Percentiles rank a stretch among this genome's conserved stretches.
These are phyloP conservation scores for Chlorociboria aeruginascens DNA, from an alignment of 495 filamentous ascomycete genomes.

Conservation along the genomic window DNA sequence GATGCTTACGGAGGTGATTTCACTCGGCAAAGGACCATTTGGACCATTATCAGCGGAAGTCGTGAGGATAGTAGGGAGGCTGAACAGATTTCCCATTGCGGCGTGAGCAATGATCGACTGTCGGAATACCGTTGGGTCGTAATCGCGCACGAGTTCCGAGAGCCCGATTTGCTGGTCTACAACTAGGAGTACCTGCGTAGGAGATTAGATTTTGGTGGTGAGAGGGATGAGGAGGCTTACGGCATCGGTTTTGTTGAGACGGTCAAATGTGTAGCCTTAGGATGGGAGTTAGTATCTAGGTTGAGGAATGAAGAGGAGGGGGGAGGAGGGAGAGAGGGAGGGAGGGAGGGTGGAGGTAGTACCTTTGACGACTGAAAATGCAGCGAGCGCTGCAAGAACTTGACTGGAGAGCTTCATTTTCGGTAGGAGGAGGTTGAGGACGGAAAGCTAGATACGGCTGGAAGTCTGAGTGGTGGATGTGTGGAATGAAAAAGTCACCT, in stretches of 20 bases:
- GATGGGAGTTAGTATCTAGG: no score
- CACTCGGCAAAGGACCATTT: constrained; percentile 60
- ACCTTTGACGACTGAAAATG: no score
- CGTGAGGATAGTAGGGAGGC: constrained; percentile 59
- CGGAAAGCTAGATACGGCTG: no score
- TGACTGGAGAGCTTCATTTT: no score
- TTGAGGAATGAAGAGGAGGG: no score
- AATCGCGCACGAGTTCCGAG: constrained; percentile 53
- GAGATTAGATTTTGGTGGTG: constrained; percentile 1
- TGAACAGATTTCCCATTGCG: constrained; percentile 51
- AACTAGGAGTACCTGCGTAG: constrained; percentile 43
- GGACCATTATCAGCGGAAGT: constrained; percentile 50
- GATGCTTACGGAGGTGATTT: constrained; percentile 38
- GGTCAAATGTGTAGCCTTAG: constrained; percentile 21
- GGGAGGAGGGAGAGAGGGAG: no score
- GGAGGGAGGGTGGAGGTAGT: no score
- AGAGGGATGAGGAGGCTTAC: constrained; percentile 22
- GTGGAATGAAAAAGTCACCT: no score
- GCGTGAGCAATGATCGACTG: constrained; percentile 61
- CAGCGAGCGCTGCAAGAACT: no score
- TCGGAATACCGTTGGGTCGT: constrained; percentile 44
- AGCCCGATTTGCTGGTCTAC: constrained; percentile 67
- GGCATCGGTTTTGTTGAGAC: constrained; percentile 45
- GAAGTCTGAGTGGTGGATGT: no score
- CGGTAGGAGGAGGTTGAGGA: no score